Percentiles rank a stretch among this genome's conserved stretches.
These are phyloP conservation scores for Blastocystis sp. DNA, from an alignment of 352 stramenopile species.

Conservation along the genomic window DNA sequence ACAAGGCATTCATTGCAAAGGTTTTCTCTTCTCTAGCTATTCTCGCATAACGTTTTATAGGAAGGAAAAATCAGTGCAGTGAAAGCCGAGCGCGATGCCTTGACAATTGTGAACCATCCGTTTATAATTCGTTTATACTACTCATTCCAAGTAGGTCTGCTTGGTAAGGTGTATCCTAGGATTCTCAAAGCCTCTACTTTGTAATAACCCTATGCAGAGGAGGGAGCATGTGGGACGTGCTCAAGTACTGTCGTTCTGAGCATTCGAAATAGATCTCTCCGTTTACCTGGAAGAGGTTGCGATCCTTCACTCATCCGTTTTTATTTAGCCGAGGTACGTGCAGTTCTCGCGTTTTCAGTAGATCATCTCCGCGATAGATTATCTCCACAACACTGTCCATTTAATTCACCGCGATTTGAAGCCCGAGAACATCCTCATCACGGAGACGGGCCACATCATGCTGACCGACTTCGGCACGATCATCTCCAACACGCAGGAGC, in stretches of 20 bases:
- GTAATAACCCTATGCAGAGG: slow-evolving; percentile 64
- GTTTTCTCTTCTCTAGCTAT: not conserved
- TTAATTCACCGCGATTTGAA: slow-evolving; percentile 65
- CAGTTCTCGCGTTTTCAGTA: not conserved
- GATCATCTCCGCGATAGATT: slow-evolving; percentile 62
- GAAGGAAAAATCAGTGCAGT: slow-evolving; percentile 63
- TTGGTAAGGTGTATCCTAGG: not conserved
- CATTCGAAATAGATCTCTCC: not conserved
- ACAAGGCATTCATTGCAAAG: slow-evolving; percentile 61
- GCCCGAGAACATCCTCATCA: slow-evolving; percentile 65
- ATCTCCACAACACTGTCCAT: slow-evolving; percentile 62
- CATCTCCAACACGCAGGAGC: not conserved
- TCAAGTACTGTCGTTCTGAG: not conserved
- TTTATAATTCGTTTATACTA: slow-evolving; percentile 63
- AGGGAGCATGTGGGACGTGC: slow-evolving; percentile 21
- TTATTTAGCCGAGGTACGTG: slow-evolving; percentile 32
- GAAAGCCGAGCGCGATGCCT: slow-evolving; percentile 64
- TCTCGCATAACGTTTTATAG: slow-evolving; percentile 51
- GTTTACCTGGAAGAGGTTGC: slow-evolving; percentile 3
- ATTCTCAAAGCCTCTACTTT: slow-evolving; percentile 63
- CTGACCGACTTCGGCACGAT: slow-evolving; percentile 65
- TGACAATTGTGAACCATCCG: slow-evolving; percentile 62
- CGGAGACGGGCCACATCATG: slow-evolving; percentile 63
- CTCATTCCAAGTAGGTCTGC: slow-evolving; percentile 62
- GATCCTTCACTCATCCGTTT: slow-evolving; percentile 21